Base-by-base conservation (phyloP, 768 basidiomycete species). In the Auricularia cornea region DNA sequence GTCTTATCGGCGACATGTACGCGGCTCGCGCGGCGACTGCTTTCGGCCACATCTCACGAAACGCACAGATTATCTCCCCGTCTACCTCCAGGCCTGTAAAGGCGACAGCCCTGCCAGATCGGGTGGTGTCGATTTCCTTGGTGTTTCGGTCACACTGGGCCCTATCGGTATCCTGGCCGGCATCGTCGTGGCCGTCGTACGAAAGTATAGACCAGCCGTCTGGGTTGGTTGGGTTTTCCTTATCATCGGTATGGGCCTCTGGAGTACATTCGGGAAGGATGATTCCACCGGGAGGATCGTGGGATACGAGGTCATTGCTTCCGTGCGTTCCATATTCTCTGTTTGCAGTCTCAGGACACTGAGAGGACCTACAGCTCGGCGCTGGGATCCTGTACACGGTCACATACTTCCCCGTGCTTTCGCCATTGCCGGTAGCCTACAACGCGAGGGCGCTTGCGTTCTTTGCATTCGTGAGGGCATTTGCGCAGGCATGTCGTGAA, bases 401-500 rank as follows among this genome's bases (percentile, higher is more conserved):
- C 26, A 18, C 20, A 1, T 74, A 74, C 60, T 84, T 82, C 67
- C 76, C 83, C 0, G 74, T 84, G 44, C 75, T 81, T 5, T 80
- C 83, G 0, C 79, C 83, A 2, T 66, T 83, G 1, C 71, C 75
- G 0, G 69, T 80, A 3, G 65, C 72, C 0, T 66, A 72, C 5
- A 81, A 77, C 59, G 82, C 80, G 3, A 70, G 73, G 3, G 81
- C 83, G 0, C 70, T 83, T 5, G 76, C 79, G 0, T 78, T 80
- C 65, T 76, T 78, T 59, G 70, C 71, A 16, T 80, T 80, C 65
- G 54, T 71, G 4, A 74, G 80, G 6, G 64, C 69, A 1, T 78
- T 78, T 54, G 72, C 75, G 2, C 68, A 73, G 56, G 79, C 77
- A 18, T 61, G 18, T 26, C 28, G n/a, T 2, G 29, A 30, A 23